A percentile compares a stretch with the other conserved stretches of the same genome.
These are phyloP conservation scores for Skeletonema tropicum DNA, from an alignment of 108 stramenopile genomes.

Conservation along the genomic window DNA sequence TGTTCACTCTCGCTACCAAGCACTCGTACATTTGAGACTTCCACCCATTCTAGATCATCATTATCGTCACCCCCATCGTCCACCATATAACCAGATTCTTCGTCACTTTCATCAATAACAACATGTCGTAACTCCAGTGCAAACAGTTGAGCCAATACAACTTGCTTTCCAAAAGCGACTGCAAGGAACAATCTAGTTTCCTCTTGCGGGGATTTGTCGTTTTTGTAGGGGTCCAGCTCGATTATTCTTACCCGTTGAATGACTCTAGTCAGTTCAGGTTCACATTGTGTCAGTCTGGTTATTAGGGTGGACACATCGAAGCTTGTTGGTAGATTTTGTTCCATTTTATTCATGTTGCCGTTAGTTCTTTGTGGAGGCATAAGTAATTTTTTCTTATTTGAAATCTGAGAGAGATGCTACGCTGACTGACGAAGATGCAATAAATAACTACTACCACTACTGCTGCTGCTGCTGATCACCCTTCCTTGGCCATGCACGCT, in stretches of 20 bases:
- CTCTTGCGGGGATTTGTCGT: background rate
- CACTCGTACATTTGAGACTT: constrained; percentile 29
- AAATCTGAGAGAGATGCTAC: too few species aligned
- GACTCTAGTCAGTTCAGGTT: background rate
- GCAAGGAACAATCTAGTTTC: constrained; percentile 42
- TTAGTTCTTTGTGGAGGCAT: background rate
- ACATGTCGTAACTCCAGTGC: constrained; percentile 38
- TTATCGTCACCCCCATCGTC: background rate
- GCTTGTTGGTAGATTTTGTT: constrained; percentile 21
- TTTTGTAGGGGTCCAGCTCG: constrained; percentile 34
- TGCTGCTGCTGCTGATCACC: too few species aligned
- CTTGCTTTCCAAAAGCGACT: constrained; percentile 24
- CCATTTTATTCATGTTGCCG: background rate
- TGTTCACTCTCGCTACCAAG: background rate
- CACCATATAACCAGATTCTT: constrained; percentile 1
- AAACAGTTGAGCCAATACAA: constrained; percentile 33
- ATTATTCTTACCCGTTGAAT: constrained; percentile 24
- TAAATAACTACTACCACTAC: too few species aligned
- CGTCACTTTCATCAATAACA: constrained; percentile 5
- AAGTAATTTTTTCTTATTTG: too few species aligned
- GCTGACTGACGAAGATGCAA: too few species aligned
- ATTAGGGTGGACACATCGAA: constrained; percentile 35
- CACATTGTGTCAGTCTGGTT: constrained; percentile 16
- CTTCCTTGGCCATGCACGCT: too few species aligned
- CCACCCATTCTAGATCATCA: constrained; percentile 38